Conservation (phyloP, 441 rosid genomes). For the Corymbia citriodora region DNA sequence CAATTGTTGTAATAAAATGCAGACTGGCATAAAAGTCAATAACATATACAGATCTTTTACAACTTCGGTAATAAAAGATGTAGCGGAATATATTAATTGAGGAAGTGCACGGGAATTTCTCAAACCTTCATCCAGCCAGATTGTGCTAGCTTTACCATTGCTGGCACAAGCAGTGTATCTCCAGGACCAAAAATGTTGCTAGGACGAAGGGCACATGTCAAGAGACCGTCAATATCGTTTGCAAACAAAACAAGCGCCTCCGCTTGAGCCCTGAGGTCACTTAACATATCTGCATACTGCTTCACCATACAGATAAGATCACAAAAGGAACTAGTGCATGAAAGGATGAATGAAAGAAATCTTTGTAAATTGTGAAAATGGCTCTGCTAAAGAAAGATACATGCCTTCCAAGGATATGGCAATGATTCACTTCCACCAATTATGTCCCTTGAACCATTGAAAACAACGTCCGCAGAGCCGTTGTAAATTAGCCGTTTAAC, state of each 20-base stretch:
- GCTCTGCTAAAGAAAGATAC: background rate
- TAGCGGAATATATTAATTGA: background rate
- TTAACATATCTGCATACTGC: constrained; percentile 60
- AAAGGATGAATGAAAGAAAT: background rate
- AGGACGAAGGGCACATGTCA: constrained; percentile 90
- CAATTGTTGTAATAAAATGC: background rate
- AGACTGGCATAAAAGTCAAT: background rate
- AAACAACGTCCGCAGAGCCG: constrained; percentile 81
- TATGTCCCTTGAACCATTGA: constrained; percentile 68
- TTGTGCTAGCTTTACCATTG: constrained; percentile 55
- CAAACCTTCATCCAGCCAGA: constrained; percentile 86
- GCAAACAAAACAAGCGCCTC: constrained; percentile 73
- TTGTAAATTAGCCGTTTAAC: constrained; percentile 71
- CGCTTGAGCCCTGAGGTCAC: constrained; percentile 94
- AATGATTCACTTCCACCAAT: constrained; percentile 61
- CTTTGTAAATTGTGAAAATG: background rate
- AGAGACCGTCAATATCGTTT: constrained; percentile 66
- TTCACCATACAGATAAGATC: constrained; percentile 1
- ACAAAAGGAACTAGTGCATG: background rate
- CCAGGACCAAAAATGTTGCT: constrained; percentile 91
- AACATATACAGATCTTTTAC: background rate
- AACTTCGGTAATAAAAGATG: background rate
- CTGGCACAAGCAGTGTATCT: constrained; percentile 57
- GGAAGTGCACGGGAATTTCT: background rate
- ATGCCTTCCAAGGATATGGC: constrained; percentile 55